Base-by-base conservation (phyloP, 306 rosid genomes). In the Ammopiptanthus mongolicus region DNA sequence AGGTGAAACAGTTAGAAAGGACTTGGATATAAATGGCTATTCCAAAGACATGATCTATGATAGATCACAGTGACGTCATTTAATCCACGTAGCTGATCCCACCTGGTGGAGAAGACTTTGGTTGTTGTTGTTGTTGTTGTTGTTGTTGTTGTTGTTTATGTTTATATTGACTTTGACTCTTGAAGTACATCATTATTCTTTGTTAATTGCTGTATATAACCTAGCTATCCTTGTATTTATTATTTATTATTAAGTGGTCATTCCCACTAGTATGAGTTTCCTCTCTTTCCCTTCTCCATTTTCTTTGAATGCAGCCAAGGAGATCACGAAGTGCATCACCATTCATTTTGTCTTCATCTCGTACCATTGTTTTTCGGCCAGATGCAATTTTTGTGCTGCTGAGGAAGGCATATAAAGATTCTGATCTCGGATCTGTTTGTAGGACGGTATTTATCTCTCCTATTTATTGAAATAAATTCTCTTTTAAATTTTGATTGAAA, bases 361-460 rank as follows among this genome's bases (percentile, higher is more conserved):
- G 92, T 74, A 81, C 85, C 78, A 79, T 85, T 74, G 96, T 85
- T 47, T 93, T 93, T 68, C 87, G 91, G 60, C 87, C 93, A 48
- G 97, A 93, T 81, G 84, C 86, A 65, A 82, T 93, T 83, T 85
- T 93, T 83, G 80, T 83, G 80, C 86, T 93, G 83, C 74, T 93
- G 87, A 89, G 97, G 62, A 88, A 89, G 89, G 98, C 97, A 39
- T 89, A 88, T 84, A 88, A 88, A 85, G 93, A 91, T 83, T 85
- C 89, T 80, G 91, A 90, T 71, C 81, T 93, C 18, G 91, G 96
- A 61, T 80, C 86, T 42, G 88, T 89, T 84, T 93, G 96, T 88
- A 87, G 92, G 76, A 88, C 74, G 97, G 98, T 93, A 88, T 77
- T 72, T 80, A 22, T 79, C 65, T 67, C 37, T 76, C 22, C 56